phyloP scores from a whole-genome alignment of 768 basidiomycete species.

The Tylopilus vinaceipallidus region DNA sequence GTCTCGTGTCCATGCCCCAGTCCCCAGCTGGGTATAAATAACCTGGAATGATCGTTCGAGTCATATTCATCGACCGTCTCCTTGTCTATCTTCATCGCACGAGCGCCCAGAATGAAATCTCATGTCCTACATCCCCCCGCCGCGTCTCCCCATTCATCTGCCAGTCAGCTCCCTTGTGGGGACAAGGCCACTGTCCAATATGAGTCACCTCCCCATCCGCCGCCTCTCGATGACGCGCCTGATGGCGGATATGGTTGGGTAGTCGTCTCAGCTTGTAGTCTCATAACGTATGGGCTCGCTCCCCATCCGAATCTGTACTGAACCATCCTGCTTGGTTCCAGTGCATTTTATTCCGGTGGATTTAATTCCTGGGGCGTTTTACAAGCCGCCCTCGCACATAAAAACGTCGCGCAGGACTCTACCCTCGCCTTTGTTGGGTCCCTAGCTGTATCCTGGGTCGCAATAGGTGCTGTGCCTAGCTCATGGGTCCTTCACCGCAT shows the following conservation, averaged over 20 bases:
- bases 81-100: neutral
- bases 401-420: slow-evolving; percentile 24
- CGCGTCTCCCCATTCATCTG: neutral
- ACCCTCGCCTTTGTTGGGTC: slow-evolving; percentile 35
- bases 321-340: slow-evolving; percentile 3
- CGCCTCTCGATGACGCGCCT: slow-evolving; percentile 15
- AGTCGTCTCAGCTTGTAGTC: slow-evolving; percentile 29
- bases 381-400: slow-evolving; percentile 29
- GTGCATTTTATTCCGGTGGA: slow-evolving; percentile 26
- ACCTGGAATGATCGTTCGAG: neutral
- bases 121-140: neutral
- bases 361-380: slow-evolving; percentile 32
- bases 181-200: neutral
- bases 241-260: slow-evolving; percentile 36
- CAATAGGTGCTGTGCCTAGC: slow-evolving; percentile 30
- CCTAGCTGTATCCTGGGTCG: slow-evolving; percentile 26
- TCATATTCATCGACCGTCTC: neutral
- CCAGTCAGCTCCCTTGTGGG: neutral
- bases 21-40: neutral
- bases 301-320: neutral
- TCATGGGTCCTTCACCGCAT: slow-evolving; percentile 31
- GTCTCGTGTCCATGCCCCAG: slow-evolving; percentile 4
- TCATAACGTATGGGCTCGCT: slow-evolving; percentile 22
- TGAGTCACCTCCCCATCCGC: neutral
- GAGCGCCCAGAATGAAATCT: neutral